phyloP scores from a whole-genome alignment of 371 early-diverging fungal genomes.

The Mucor piriformis region DNA sequence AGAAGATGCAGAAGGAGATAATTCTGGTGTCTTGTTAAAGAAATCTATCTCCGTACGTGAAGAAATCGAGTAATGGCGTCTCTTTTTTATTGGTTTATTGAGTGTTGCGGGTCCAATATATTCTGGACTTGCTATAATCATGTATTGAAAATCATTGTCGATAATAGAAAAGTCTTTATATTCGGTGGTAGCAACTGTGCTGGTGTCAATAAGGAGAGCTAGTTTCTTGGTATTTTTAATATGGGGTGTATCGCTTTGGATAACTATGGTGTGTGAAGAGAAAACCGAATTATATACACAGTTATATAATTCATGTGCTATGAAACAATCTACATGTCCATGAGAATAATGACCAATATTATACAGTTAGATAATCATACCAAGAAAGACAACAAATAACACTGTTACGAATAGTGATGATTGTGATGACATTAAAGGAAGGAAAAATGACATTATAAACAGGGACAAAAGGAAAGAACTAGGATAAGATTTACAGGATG shows the following conservation, averaged over 20 bases:
- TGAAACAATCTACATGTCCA: background rate
- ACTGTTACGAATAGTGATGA: background rate
- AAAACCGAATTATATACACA: background rate
- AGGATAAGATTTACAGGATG: background rate
- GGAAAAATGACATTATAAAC: background rate
- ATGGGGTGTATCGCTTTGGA: background rate
- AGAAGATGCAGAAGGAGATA: constrained; percentile 8
- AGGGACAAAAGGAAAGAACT: background rate
- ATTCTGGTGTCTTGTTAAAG: background rate
- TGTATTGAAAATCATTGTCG: background rate
- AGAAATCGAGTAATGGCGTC: background rate
- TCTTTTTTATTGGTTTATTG: background rate
- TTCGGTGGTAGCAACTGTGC: background rate
- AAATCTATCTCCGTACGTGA: background rate
- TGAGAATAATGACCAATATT: background rate
- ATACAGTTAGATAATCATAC: background rate
- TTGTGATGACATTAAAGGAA: background rate
- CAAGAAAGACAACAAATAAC: background rate
- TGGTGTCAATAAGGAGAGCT: background rate
- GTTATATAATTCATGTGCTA: background rate
- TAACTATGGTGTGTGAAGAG: background rate
- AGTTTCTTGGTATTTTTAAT: background rate
- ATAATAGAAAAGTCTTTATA: background rate
- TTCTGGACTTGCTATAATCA: background rate
- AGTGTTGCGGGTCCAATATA: background rate